phyloP scores from a whole-genome alignment of 2,329 filamentous ascomycete species.

The Diaporthe sp. region DNA sequence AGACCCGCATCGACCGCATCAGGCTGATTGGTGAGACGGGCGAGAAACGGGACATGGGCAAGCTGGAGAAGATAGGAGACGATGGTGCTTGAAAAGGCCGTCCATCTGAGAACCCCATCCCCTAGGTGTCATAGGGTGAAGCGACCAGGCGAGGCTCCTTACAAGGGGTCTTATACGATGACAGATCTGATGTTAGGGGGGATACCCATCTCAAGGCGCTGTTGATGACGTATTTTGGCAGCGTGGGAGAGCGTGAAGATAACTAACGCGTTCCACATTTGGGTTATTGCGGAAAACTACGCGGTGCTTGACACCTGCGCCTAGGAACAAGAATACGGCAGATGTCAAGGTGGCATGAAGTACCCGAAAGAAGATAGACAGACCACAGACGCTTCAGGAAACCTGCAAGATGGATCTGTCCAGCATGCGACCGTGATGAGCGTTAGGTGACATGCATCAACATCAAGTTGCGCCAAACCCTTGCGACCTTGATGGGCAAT shows the following conservation, averaged over 20 bases:
- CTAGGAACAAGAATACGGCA: not conserved
- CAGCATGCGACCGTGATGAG: not conserved
- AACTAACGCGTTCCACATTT: not conserved
- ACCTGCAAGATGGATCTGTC: not conserved
- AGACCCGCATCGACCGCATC: conserved; percentile 84
- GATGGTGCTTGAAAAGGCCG: conserved; percentile 69
- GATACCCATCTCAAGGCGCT: conserved; percentile 18
- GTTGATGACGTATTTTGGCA: conserved; percentile 15
- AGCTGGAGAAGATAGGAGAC: conserved; percentile 93
- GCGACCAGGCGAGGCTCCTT: not conserved
- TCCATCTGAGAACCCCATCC: not conserved
- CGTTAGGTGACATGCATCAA: conserved; percentile 10
- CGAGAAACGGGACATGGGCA: conserved; percentile 92
- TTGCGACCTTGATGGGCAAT: conserved; percentile 12
- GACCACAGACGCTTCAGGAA: conserved; percentile 4
- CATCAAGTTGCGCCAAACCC: not conserved
- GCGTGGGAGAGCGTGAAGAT: not conserved
- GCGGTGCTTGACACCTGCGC: not conserved
- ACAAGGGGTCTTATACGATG: not conserved
- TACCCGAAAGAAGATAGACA: conserved; percentile 10
- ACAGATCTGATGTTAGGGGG: not conserved
- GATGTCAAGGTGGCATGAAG: conserved; percentile 16
- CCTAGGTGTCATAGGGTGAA: conserved; percentile 14
- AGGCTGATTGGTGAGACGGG: conserved; percentile 89
- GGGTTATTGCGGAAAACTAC: not conserved